phyloP scores from a whole-genome alignment of 208 protist species.

The Trypanosomatidae sp. region DNA sequence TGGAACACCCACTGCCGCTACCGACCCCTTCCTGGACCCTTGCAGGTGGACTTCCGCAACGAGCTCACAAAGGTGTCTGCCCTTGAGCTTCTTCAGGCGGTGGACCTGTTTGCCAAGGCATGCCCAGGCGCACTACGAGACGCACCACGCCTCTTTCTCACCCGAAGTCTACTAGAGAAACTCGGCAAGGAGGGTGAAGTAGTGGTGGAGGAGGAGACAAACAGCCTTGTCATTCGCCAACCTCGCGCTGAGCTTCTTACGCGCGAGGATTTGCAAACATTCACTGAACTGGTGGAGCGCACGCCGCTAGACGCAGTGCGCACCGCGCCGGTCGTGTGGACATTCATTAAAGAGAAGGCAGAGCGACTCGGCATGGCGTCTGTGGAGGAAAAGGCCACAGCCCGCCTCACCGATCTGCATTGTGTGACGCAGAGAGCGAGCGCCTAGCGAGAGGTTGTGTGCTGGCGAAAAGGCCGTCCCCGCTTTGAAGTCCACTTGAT shows the following conservation, averaged over 20 bases:
- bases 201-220: slow-evolving; percentile 37
- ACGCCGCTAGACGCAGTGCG: slow-evolving; percentile 46
- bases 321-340: slow-evolving; percentile 47
- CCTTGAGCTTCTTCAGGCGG: slow-evolving; percentile 62
- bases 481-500: not conserved
- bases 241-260: slow-evolving; percentile 46
- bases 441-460: not conserved
- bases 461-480: not conserved
- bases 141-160: slow-evolving; percentile 38
- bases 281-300: slow-evolving; percentile 42
- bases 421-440: not conserved
- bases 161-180: slow-evolving; percentile 63
- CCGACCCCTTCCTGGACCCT: slow-evolving; percentile 51
- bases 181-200: slow-evolving; percentile 51
- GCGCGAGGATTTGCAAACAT: slow-evolving; percentile 38
- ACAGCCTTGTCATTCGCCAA: slow-evolving; percentile 34
- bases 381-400: slow-evolving; percentile 11
- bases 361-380: slow-evolving; percentile 31
- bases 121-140: slow-evolving; percentile 45
- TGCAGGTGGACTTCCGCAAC: slow-evolving; percentile 77
- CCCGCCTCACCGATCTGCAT: slow-evolving; percentile 8
- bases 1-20: slow-evolving; percentile 53
- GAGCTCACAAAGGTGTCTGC: slow-evolving; percentile 48
- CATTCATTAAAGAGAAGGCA: slow-evolving; percentile 61
- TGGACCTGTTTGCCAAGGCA: slow-evolving; percentile 51